Evolutionary conservation across 2,329 filamentous ascomycete species (phyloP), one percentile per base, ranked within the genome.

Genomic region (Pyrenochaeta sp.): DNA sequence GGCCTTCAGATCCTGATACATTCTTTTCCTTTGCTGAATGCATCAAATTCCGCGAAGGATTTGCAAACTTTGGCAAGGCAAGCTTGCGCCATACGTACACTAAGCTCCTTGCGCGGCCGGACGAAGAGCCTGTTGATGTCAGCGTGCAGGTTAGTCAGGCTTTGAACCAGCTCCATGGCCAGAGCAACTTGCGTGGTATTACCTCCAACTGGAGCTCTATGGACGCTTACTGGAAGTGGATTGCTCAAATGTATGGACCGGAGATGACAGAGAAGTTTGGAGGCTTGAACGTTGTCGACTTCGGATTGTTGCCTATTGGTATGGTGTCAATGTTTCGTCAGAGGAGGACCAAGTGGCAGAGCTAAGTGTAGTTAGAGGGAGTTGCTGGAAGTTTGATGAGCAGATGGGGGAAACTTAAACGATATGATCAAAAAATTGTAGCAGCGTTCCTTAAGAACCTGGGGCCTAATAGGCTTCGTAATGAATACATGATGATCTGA

Each of bases 141-240:
- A 68, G 55, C 27, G 40, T 42, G 7, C 55, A 63, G 44, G 41
- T 73, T 2, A 40, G 43, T n/a, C 56, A 69, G n/a, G 68, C 68
- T 2, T 18, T 68, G 14, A 41, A 51, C 5, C 60, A 67, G 2
- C 56, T 73, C 9, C 23, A 36, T 2, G 61, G 51, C 2, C 67
- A 63, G 45, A 56, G 23, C 20, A 68, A 67, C 17, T 36, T 71
- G 29, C 58, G 56, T 7, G 67, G 69, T 12, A 72, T 73, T 21
- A 57, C 50, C 1, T 14, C 47, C 9, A 6, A 60, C 10, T 73
- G 68, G 71, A 4, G 42, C 12, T 17, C 5, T 3, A 75, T 75
- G 72, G 60, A 71, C 20, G 59, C 67, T 6, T 75, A 75, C 43
- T 75, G 71, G 71, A 75, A 69, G 46, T 75, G 72, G 69, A 59